These are phyloP conservation scores for Irpex lacteus DNA, from an alignment of 1,284 basidiomycete genomes.

Conservation along the genomic window DNA sequence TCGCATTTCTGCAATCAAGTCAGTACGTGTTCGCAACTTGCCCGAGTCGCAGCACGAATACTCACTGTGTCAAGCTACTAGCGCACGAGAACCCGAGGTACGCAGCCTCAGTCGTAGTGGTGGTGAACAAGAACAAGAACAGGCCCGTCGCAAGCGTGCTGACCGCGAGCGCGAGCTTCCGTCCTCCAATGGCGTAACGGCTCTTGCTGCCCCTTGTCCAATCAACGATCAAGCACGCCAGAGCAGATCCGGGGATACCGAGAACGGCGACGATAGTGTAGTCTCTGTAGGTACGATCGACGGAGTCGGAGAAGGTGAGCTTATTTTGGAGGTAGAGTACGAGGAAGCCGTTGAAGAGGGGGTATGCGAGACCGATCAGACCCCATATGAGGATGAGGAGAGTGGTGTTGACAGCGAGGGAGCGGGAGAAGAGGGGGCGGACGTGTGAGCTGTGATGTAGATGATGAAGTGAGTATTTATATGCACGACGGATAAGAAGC, in stretches of 20 bases:
- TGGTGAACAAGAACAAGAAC: conserved; percentile 6
- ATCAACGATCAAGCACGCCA: conserved; percentile 3
- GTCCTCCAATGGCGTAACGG: not conserved
- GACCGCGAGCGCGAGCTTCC: not conserved
- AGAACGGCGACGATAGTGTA: not conserved
- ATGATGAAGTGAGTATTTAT: not conserved
- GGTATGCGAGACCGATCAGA: conserved; percentile 5
- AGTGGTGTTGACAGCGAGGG: not conserved
- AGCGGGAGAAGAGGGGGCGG: conserved; percentile 1
- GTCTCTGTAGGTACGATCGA: conserved; percentile 1
- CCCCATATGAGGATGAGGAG: not conserved
- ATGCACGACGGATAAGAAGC: not conserved
- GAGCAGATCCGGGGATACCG: conserved; percentile 1
- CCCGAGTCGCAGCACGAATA: not conserved
- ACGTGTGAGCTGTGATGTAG: not conserved
- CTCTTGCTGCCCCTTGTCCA: not conserved
- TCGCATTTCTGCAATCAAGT: not conserved
- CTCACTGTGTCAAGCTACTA: conserved; percentile 2
- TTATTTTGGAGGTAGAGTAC: not conserved
- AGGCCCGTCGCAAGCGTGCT: conserved; percentile 1
- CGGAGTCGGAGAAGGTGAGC: not conserved
- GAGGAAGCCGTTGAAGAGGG: conserved; percentile 7
- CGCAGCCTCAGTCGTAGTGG: not conserved
- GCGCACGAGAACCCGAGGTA: conserved; percentile 4
- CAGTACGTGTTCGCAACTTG: not conserved